phyloP scores from a whole-genome alignment of 495 filamentous ascomycete genomes.

The Penicillium herquei region DNA sequence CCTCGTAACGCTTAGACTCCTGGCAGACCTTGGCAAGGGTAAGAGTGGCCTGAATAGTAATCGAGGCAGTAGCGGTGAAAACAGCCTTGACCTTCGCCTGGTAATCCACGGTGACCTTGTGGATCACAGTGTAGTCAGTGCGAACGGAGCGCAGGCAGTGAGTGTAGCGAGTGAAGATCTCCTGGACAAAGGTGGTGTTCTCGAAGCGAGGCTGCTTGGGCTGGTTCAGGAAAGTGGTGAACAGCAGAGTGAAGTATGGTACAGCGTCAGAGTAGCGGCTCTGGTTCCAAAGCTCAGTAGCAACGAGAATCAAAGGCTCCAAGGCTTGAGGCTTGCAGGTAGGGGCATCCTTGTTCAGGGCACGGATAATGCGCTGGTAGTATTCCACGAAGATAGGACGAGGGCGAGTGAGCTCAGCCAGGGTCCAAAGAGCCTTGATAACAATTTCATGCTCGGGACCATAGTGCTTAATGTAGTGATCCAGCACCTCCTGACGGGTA shows the following conservation, averaged over 20 bases:
- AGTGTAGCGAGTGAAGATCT: constrained; percentile 33
- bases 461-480: constrained; percentile 32
- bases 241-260: constrained; percentile 30
- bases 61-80: constrained; percentile 32
- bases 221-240: constrained; percentile 32
- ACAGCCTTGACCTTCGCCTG: constrained; percentile 30
- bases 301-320: constrained; percentile 36
- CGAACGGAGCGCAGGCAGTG: constrained; percentile 33
- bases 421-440: constrained; percentile 33
- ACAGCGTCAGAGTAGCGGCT: constrained; percentile 36
- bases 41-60: constrained; percentile 35
- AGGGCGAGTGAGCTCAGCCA: constrained; percentile 36
- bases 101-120: constrained; percentile 36
- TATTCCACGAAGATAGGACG: constrained; percentile 35
- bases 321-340: constrained; percentile 33
- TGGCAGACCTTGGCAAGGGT: constrained; percentile 38
- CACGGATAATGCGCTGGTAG: constrained; percentile 35
- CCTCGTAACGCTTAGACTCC: constrained; percentile 35
- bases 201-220: constrained; percentile 32
- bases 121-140: constrained; percentile 27
- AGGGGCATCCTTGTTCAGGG: constrained; percentile 35
- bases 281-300: constrained; percentile 36
- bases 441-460: constrained; percentile 30
- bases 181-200: constrained; percentile 27
- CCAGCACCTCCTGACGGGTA: constrained; percentile 30